Percentiles rank a stretch among this genome's conserved stretches.
These are phyloP conservation scores for Paspalum vaginatum DNA, from an alignment of 176 grass and related monocot species.

Conservation along the genomic window DNA sequence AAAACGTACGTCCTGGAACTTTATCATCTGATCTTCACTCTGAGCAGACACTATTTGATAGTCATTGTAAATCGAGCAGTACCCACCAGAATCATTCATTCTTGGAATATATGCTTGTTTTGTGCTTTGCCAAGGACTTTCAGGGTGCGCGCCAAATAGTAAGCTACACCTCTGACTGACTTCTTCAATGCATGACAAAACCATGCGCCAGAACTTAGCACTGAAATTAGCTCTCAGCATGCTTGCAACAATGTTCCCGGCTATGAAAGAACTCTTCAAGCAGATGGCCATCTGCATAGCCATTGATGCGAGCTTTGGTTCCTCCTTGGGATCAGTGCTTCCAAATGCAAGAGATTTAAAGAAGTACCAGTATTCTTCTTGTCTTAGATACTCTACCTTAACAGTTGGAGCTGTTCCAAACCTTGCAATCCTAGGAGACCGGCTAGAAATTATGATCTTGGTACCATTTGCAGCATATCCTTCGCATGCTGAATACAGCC, in stretches of 20 bases:
- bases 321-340: background rate
- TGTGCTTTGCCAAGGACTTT: background rate
- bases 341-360: background rate
- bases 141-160: background rate
- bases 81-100: background rate
- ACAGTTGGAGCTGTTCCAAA: conserved; percentile 4
- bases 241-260: background rate
- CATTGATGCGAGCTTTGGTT: background rate
- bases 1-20: background rate
- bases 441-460: conserved; percentile 15
- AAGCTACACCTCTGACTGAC: background rate
- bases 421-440: background rate
- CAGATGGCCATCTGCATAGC: background rate
- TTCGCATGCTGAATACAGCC: background rate
- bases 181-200: background rate
- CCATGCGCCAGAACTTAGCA: background rate
- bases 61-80: background rate
- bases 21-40: background rate
- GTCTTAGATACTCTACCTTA: background rate
- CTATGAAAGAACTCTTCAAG: conserved; percentile 3
- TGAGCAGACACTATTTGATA: background rate
- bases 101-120: background rate
- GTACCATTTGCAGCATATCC: background rate
- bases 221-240: conserved; percentile 13
- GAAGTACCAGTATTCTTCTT: background rate